Evolutionary conservation across 306 rosid species (phyloP).

Genomic region (Prunus dulcis): DNA sequence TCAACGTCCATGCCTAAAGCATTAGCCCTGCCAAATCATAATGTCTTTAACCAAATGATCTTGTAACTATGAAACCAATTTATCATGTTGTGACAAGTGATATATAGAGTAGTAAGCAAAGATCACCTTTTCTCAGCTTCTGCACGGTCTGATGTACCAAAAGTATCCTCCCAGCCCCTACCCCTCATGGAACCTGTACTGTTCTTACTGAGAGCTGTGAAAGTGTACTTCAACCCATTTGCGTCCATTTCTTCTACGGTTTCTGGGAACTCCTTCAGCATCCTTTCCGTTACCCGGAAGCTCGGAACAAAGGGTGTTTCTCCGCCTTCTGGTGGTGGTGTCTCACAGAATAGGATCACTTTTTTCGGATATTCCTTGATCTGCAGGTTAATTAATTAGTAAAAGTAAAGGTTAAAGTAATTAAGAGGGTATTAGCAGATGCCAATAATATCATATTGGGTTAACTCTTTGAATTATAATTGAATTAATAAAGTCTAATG

Average conservation of each 20-base stretch:
- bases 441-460: not conserved
- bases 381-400: constrained; percentile 29
- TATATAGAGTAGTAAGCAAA: too few relatives aligned
- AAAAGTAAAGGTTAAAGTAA: not conserved
- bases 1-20: constrained; percentile 75
- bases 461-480: not conserved
- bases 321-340: constrained; percentile 87
- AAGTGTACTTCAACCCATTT: constrained; percentile 61
- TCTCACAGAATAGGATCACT: constrained; percentile 66
- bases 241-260: constrained; percentile 55
- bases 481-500: too few relatives aligned
- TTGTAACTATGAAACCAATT: not conserved
- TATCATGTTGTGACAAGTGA: not conserved
- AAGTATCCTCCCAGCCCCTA: constrained; percentile 82
- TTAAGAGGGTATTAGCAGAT: not conserved
- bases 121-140: constrained; percentile 63
- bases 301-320: constrained; percentile 83
- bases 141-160: constrained; percentile 53
- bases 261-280: constrained; percentile 71
- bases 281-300: constrained; percentile 60
- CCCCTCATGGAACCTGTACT: constrained; percentile 71
- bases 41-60: not conserved
- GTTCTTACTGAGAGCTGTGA: constrained; percentile 55
- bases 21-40: constrained; percentile 41
- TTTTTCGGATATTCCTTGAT: constrained; percentile 62